Percentiles rank a stretch among this genome's conserved stretches.
Conservation (phyloP, 371 early-diverging fungal species). For the Actinomucor elegans region DNA sequence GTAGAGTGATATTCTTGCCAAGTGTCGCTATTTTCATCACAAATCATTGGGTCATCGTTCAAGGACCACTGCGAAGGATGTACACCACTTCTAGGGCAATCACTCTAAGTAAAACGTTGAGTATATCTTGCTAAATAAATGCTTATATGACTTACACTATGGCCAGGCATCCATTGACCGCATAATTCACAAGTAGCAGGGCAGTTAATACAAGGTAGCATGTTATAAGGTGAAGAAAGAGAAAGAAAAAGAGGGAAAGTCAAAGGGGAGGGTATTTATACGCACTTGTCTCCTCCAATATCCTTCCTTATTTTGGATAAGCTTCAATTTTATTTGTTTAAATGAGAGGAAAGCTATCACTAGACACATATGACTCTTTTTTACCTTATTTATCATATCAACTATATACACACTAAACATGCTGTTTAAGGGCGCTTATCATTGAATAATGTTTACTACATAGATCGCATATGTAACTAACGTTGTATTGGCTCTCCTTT, state of each 20-base stretch:
- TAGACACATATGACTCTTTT: constrained; percentile 11
- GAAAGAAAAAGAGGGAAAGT: background rate
- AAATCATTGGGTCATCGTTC: background rate
- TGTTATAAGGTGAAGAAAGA: background rate
- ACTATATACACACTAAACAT: too few relatives aligned
- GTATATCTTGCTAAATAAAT: background rate
- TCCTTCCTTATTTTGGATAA: constrained; percentile 4
- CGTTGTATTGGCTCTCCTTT: too few relatives aligned
- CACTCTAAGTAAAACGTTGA: constrained; percentile 7
- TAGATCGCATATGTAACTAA: too few relatives aligned
- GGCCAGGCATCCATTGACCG: constrained; percentile 32
- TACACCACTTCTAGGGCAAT: constrained; percentile 31
- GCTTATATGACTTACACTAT: constrained; percentile 18
- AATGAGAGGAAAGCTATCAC: background rate
- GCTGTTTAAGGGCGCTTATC: too few relatives aligned
- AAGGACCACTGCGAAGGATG: constrained; percentile 35
- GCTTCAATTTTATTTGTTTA: background rate
- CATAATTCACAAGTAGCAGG: constrained; percentile 41
- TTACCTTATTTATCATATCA: constrained; percentile 6
- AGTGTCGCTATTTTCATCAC: background rate
- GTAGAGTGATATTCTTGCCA: background rate
- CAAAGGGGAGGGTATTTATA: constrained; percentile 5
- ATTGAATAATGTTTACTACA: too few relatives aligned
- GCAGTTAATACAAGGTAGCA: constrained; percentile 1
- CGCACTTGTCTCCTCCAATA: background rate